phyloP scores from a whole-genome alignment of 2,329 filamentous ascomycete species.

The Hypocrella siamensis region DNA sequence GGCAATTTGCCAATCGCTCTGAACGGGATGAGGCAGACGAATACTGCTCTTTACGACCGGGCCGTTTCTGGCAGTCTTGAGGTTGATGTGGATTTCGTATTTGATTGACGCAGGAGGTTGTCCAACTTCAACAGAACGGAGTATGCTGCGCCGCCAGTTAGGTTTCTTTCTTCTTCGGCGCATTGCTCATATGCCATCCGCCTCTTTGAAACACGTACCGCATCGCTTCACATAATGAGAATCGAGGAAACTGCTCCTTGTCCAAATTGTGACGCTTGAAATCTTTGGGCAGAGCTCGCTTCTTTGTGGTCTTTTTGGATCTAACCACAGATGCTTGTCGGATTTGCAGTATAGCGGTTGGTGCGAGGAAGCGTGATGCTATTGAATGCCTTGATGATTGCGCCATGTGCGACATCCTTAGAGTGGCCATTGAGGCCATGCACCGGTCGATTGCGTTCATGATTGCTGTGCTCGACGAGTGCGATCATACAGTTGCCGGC shows the following conservation, averaged over 20 bases:
- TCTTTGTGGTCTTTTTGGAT: conserved; percentile 38
- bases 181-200: background rate
- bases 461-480: conserved; percentile 11
- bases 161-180: background rate
- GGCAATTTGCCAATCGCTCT: conserved; percentile 75
- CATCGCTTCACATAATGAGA: conserved; percentile 82
- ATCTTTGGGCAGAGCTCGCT: conserved; percentile 46
- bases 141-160: conserved; percentile 42
- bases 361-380: conserved; percentile 33
- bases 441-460: conserved; percentile 39
- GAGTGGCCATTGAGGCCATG: conserved; percentile 36
- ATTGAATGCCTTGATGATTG: conserved; percentile 27
- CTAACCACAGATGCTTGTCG: conserved; percentile 24
- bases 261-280: conserved; percentile 51
- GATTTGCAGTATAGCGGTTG: conserved; percentile 27
- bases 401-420: conserved; percentile 24
- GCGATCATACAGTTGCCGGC: too few species aligned
- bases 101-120: conserved; percentile 56
- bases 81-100: conserved; percentile 75
- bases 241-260: conserved; percentile 47
- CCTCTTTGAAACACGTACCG: conserved; percentile 33
- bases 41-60: conserved; percentile 78
- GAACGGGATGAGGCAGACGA: conserved; percentile 75
- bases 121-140: conserved; percentile 86
- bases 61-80: conserved; percentile 73